Base-by-base conservation (phyloP, 192 early-diverging fungal species). In the Coemansia sp. region DNA sequence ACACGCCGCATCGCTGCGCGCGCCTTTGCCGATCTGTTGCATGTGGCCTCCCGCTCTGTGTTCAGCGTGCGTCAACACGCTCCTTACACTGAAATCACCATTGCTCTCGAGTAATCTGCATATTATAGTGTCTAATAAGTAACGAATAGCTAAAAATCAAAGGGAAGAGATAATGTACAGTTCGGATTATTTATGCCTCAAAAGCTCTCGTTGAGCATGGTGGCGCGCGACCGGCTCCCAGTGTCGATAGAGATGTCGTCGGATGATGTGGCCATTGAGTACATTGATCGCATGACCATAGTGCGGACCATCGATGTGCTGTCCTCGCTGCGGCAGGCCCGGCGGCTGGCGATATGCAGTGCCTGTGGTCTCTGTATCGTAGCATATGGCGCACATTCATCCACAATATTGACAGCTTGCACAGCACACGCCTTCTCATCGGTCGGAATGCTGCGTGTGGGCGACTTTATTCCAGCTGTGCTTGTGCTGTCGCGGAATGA, bases 11-110 rank as follows among this genome's bases (percentile, higher is more conserved):
- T 73, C 4, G 76, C 76, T 10, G 71, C 76, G 5, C 60, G 76
- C 11, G 76, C 76, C 3, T 79, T 79, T 45, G 53, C 69, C 12
- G 76, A 79, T 45, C 21, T 73, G 24, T 58, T 79, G 11, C 71
- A 79, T 37, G 61, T 73, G 71, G 76, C 71, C 12, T 49, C 71
- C 4, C 53, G 43, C 25, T 73, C 76, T 1, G 68, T 65, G 23
- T 67, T 79, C 29, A 19, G 17, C n/a, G 71, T 73, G 12, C 12
- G 12, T 10, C 76, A 79, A 52, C 19, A 47, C 6, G 17, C 22
- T 5, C 57, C 67, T n/a, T 65, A 57, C 14, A 11, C 63, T 0
- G 63, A 56, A 6, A 65, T 65, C 19, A 0, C 15, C 10, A 57
- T 65, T 23, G 11, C 29, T 15, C 27, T 55, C 4, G 19, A 49